Evolutionary conservation across 805 yeast genomes (phyloP), one percentile per base, ranked within the genome.

Genomic region (Starmerella floris): DNA sequence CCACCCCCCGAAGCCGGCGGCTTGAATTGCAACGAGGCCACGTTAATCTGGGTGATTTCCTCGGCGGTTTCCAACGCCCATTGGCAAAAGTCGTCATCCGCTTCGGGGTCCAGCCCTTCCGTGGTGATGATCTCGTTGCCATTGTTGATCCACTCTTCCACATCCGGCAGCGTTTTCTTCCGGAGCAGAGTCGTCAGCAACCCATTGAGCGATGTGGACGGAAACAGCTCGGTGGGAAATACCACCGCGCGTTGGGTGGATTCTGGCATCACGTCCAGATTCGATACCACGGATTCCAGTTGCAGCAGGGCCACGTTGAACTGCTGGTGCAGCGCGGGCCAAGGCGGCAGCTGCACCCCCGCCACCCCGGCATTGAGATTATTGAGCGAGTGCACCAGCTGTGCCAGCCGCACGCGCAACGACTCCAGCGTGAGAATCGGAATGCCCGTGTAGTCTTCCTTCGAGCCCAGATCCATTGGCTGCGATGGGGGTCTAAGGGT

Each of bases 91-190:
- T 76, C 77, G 50, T 79, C 83, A 43, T 53, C 56, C 2, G 43
- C 36, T 1, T 28, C 47, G 13, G 37, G 41, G 28, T 46, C 46
- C 10, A 47, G 36, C 48, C 38, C 74, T 79, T 52, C 51, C 6
- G 60, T 48, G 15, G 47, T 54, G 39, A 50, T 20, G 23, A 32
- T 21, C n/a, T 39, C 40, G 5, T 38, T 55, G 31, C 53, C 73
- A 19, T 63, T 60, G 27, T 68, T 67, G 6, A 85, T 72, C 96
- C 97, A 88, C 37, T 75, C 81, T 40, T 77, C 82, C 2, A 88
- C 94, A 49, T 87, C 96, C 0, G 98, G 97, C 10, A 83, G 65
- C 39, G 79, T 79, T 57, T 87, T 88, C 58, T 87, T 91, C 45
- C 97, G 70, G 46, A 91, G 61, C 46, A 91, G 65, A 0, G 96